Base-by-base conservation (phyloP, 768 basidiomycete genomes). In the Termitomyces sp. region DNA sequence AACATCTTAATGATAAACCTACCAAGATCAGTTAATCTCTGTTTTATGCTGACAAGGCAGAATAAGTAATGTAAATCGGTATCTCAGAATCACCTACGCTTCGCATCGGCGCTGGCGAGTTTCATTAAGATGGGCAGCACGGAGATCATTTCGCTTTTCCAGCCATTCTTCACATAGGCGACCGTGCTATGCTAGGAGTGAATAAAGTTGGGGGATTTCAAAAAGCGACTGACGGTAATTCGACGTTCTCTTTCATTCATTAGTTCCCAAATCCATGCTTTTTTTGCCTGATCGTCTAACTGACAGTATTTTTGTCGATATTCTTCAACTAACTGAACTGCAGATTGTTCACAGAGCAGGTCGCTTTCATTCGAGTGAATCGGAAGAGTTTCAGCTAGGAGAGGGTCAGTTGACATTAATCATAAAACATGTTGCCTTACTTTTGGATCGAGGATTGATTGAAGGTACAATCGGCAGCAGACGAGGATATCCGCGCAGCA, bases 11-110 rank as follows among this genome's bases (percentile, higher is more conserved):
- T 12, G 32, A 24, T 22, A 4, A 24, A 30, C 48, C 50, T 18
- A 50, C 55, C 55, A 26, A 56, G 39, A 20, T 56, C 55, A 9
- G 3, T 34, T 4, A 56, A 30, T n/a, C 40, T 48, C n/a, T 40
- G 27, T 30, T 33, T 49, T 7, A 56, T 50, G 7, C 55, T 50
- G 36, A 12, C 8, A 20, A 14, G 10, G 20, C 26, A 49, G 22
- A 8, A 26, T 42, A 5, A 47, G 20, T 18, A 24, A 45, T 42
- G 10, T 1, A 32, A 24, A 10, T 42, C 18, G 2, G 4, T 13
- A 42, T 4, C 6, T 33, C n/a, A 24, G 27, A 37, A 47, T 26
- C n/a, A 24, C 39, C 36, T 32, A 56, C 55, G 48, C 55, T 50
- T 49, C 22, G 20, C 22, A 56, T 20, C 55, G 47, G 20, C 39